Base-by-base conservation (phyloP, 495 filamentous ascomycete species). In the Polyplosphaeria fusca region DNA sequence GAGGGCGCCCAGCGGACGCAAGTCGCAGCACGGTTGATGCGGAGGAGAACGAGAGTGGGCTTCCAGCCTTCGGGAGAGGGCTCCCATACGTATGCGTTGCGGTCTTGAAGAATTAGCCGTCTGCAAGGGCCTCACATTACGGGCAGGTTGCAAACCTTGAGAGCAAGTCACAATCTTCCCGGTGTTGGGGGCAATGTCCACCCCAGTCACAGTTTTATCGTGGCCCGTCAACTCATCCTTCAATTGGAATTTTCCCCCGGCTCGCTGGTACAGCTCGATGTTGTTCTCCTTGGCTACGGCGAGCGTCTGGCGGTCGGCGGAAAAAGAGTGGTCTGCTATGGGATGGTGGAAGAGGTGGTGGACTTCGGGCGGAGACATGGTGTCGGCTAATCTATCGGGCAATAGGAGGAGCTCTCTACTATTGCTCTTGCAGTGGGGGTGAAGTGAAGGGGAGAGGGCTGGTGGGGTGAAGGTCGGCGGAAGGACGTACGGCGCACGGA, bases 321-420 rank as follows among this genome's bases (percentile, higher is more conserved):
- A 95, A 80, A 97, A 98, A 20, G 93, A 95, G 74, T 98, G 93
- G 75, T 98, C 93, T 37, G 91, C 87, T 67, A 98, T 96, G 61
- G 92, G 89, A 58, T 87, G 82, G 73, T 98, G 90, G 75, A 97
- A 97, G 50, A 98, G 88, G 68, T 96, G 93, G 73, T 98, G 89
- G 46, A 92, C 86, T 75, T 97, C 89, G 53, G 92, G 88, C 55
- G 84, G 64, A 41, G 87, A 78, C 92, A 96, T 97, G 64, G 43
- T 77, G 42, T 22, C 58, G 25, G n/a, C 5, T 26, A 9, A 20
- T 32, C 7, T 24, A 32, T 13, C 37, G 25, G 73, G 67, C 72
- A 88, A 88, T 92, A 96, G 93, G 93, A 98, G 92, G 82, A 87
- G 82, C 91, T 95, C 94, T 98, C 93, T 85, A 98, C 93, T 96